Evolutionary conservation across 352 stramenopile species (phyloP), one percentile per base, ranked within the genome.

Genomic region (Elongisporangium senticosum): DNA sequence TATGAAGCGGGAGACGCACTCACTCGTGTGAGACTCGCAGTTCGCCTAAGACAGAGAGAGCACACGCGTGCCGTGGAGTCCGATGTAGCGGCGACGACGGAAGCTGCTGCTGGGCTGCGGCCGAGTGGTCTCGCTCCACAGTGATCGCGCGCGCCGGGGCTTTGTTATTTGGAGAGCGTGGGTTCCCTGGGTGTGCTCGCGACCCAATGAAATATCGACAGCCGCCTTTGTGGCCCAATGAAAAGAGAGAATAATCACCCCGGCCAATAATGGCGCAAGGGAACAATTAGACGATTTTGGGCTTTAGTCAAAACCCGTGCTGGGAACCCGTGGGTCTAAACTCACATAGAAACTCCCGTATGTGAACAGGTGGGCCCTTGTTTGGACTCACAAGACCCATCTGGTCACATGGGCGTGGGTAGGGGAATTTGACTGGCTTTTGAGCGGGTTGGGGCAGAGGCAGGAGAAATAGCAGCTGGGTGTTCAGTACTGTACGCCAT

Each of bases 401-500:
- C 33, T 43, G 33, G 33, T 43, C 33, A 43, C 13, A 17, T 17
- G 33, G 33, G 33, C 8, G 33, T 43, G 33, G 33, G 11, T 17
- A 43, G 33, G 33, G 33, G 33, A 43, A 43, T 43, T 43, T 43
- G 33, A 43, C 33, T 43, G 33, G 33, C 33, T 43, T 43, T 43
- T 43, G 33, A 43, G 33, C 10, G 33, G 33, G 33, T 43, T 43
- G 33, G 33, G 33, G 33, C 33, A 51, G 53, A 39, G 53, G 50
- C 53, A 51, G 53, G 49, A 23, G 53, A 19, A 49, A 39, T 49
- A 39, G 53, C 3, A 39, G 11, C 33, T 43, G 33, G 33, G 33
- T n/a, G 2, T 37, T n/a, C n/a, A n/a, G 11, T 17, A 14, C 33
- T 43, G 33, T 43, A 43, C 11, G 33, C 33, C 3, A 10, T 43